phyloP scores from a whole-genome alignment of 257 asterid genomes.

The Solanum tarapatanum region DNA sequence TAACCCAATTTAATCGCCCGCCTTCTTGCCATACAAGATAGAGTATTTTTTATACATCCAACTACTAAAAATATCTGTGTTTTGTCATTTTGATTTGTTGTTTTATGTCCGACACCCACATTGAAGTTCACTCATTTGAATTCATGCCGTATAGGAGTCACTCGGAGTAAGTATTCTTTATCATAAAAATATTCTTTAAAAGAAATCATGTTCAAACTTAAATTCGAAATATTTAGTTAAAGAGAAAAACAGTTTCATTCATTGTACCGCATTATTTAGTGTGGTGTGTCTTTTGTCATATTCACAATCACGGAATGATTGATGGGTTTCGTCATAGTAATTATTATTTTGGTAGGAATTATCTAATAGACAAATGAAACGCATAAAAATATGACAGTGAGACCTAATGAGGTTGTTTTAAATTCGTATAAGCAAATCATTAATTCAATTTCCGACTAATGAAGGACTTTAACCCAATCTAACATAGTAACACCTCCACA shows the following conservation, averaged over 20 bases:
- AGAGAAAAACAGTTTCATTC: background rate
- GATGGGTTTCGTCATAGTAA: background rate
- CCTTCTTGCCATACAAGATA: background rate
- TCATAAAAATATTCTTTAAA: too few relatives aligned
- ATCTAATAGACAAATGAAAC: background rate
- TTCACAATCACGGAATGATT: background rate
- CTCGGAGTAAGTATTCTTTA: too few relatives aligned
- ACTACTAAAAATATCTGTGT: background rate
- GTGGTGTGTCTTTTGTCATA: background rate
- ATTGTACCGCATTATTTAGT: rapidly evolving
- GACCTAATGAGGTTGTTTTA: too few relatives aligned
- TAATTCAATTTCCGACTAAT: background rate
- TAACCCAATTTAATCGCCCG: background rate
- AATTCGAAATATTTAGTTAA: rapidly evolving
- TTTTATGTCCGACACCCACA: rapidly evolving
- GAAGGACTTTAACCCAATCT: background rate
- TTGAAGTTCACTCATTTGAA: too few relatives aligned
- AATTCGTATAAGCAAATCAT: too few relatives aligned
- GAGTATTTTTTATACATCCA: background rate
- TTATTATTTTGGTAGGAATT: background rate
- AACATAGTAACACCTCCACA: background rate
- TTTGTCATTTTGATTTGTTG: too few relatives aligned
- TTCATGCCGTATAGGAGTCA: too few relatives aligned
- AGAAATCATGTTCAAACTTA: background rate
- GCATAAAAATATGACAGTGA: too few relatives aligned